A percentile compares a stretch with the other conserved stretches of the same genome.
These are phyloP conservation scores for Coniochaeta ligniaria DNA, from an alignment of 2,329 filamentous ascomycete species.

Conservation along the genomic window DNA sequence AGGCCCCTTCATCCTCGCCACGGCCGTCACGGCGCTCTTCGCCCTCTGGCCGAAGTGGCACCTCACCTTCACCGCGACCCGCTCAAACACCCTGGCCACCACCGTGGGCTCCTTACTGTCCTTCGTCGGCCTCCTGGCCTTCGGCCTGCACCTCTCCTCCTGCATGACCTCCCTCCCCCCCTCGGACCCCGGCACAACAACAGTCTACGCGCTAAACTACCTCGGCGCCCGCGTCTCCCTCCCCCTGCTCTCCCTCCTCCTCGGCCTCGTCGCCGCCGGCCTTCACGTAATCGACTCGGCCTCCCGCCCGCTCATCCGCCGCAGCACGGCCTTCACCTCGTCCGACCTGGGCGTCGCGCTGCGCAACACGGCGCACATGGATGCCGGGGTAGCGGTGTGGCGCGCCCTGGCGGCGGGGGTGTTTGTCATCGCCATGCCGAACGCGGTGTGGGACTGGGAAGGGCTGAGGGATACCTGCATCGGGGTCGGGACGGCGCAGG, in stretches of 20 bases:
- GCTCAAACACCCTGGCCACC: constrained; percentile 24
- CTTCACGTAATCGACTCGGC: constrained; percentile 31
- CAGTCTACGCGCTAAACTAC: constrained; percentile 19
- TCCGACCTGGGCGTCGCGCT: constrained; percentile 36
- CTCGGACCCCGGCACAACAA: constrained; percentile 9
- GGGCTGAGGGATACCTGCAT: constrained; percentile 30
- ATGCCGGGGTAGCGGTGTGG: constrained; percentile 31
- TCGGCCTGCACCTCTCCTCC: constrained; percentile 33
- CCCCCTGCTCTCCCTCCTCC: constrained; percentile 34
- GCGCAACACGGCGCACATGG: constrained; percentile 42
- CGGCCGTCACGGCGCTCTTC: constrained; percentile 22
- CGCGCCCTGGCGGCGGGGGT: constrained; percentile 32
- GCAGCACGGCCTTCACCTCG: constrained; percentile 42
- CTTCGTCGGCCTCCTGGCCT: constrained; percentile 33
- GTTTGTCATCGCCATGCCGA: constrained; percentile 35
- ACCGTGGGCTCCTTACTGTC: constrained; percentile 28
- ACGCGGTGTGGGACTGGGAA: constrained; percentile 22
- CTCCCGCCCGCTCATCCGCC: constrained; percentile 32
- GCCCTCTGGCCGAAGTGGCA: constrained; percentile 18
- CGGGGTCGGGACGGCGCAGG: constrained; percentile 33
- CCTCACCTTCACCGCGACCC: constrained; percentile 23
- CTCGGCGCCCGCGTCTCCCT: constrained; percentile 24
- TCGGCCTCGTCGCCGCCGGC: constrained; percentile 39
- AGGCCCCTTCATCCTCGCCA: constrained; percentile 34
- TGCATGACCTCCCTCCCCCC: constrained; percentile 22